Percentiles rank a stretch among this genome's conserved stretches.
Evolutionary conservation across 371 early-diverging fungal species (phyloP).

Genomic region (Mortierella sp.): DNA sequence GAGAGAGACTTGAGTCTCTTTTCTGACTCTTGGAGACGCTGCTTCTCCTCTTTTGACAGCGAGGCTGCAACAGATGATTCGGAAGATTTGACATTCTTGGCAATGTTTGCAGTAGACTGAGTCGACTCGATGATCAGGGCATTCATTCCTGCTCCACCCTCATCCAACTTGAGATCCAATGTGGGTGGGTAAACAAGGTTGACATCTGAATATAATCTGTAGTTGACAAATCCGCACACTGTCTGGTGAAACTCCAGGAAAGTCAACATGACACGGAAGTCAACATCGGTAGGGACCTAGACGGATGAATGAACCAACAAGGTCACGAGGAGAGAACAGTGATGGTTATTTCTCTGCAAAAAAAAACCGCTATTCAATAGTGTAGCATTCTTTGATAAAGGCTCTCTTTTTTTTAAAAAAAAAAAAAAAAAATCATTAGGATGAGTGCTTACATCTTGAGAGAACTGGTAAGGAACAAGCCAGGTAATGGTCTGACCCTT

Average conservation of each 20-base stretch:
- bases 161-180: constrained; percentile 75
- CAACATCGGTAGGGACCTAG: constrained; percentile 92
- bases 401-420: too few species aligned
- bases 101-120: constrained; percentile 53
- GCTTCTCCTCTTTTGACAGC: constrained; percentile 54
- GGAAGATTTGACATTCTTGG: constrained; percentile 27
- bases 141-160: constrained; percentile 79
- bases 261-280: constrained; percentile 96
- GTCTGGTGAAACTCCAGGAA: constrained; percentile 97
- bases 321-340: neutral
- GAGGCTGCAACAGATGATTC: constrained; percentile 29
- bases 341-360: neutral
- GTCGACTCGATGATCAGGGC: constrained; percentile 77
- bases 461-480: constrained; percentile 96
- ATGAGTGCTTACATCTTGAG: constrained; percentile 74
- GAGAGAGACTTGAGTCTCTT: constrained; percentile 61
- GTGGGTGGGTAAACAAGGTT: constrained; percentile 93
- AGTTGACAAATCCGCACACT: constrained; percentile 96
- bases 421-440: neutral
- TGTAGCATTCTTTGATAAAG: too few species aligned
- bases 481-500: constrained; percentile 95
- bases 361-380: too few species aligned
- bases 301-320: neutral
- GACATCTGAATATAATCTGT: constrained; percentile 86
- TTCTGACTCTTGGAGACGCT: constrained; percentile 61